These are phyloP conservation scores for Lophiotrema nucula DNA, from an alignment of 495 filamentous ascomycete species.

Conservation along the genomic window DNA sequence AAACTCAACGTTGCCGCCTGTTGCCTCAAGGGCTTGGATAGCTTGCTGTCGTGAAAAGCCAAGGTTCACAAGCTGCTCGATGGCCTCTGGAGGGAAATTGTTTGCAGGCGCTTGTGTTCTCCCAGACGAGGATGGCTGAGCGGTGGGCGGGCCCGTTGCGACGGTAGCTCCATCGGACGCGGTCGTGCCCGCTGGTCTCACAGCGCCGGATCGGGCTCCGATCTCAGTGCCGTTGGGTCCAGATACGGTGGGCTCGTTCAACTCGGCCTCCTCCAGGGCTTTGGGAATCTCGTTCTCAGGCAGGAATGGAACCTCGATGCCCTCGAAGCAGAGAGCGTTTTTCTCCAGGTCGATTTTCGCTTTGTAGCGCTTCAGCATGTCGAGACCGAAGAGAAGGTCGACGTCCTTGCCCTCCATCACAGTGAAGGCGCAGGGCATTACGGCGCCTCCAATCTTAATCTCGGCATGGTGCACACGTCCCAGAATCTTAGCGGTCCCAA, in stretches of 20 bases:
- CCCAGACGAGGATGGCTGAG: conserved; percentile 16
- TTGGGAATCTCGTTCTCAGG: conserved; percentile 92
- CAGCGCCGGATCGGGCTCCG: conserved; percentile 78
- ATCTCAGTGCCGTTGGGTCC: conserved; percentile 84
- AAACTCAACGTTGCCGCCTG: conserved; percentile 75
- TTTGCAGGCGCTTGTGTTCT: neutral
- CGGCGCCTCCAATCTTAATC: conserved; percentile 86
- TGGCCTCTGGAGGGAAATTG: conserved; percentile 55
- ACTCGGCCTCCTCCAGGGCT: conserved; percentile 64
- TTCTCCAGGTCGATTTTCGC: conserved; percentile 83
- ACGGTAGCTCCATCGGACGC: conserved; percentile 46
- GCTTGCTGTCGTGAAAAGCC: conserved; percentile 75
- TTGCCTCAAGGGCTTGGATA: conserved; percentile 70
- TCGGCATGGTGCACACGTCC: conserved; percentile 92
- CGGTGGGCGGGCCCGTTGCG: conserved; percentile 28
- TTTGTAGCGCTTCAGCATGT: conserved; percentile 95
- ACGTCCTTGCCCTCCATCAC: conserved; percentile 99
- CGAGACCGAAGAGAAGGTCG: conserved; percentile 88
- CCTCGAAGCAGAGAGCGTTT: conserved; percentile 77
- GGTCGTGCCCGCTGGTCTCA: conserved; percentile 56
- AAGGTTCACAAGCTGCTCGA: conserved; percentile 71
- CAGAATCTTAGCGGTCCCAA: conserved; percentile 90
- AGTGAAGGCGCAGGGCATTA: conserved; percentile 93
- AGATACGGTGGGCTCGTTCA: conserved; percentile 79
- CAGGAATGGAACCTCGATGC: conserved; percentile 82